Percentiles rank a stretch among this genome's conserved stretches.
Conservation (phyloP, 805 yeast species). For the Jamesozyma gamospora region DNA sequence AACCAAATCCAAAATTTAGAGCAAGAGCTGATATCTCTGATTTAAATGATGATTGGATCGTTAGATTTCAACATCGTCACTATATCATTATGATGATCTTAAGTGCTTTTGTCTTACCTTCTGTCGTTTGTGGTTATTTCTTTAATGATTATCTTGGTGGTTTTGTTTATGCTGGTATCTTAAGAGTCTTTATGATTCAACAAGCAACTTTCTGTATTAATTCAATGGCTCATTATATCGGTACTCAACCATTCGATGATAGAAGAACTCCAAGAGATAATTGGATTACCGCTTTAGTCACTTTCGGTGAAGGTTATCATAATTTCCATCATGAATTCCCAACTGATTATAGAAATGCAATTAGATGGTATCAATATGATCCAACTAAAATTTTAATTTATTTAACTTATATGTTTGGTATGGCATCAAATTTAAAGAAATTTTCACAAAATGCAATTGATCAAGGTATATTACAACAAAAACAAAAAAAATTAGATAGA, state of each 20-base stretch:
- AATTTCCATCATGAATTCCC: conserved; percentile 90
- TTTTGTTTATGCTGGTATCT: conserved; percentile 62
- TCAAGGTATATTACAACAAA: conserved; percentile 74
- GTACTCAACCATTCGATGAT: conserved; percentile 78
- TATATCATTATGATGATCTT: conserved; percentile 52
- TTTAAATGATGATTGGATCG: conserved; percentile 69
- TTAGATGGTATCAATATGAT: conserved; percentile 81
- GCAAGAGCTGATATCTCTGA: conserved; percentile 79
- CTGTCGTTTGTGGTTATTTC: conserved; percentile 42
- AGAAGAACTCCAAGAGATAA: conserved; percentile 83
- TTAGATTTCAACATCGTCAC: conserved; percentile 73
- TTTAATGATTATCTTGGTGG: conserved; percentile 65
- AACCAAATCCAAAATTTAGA: conserved; percentile 72
- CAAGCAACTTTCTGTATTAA: conserved; percentile 83
- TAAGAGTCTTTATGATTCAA: conserved; percentile 61
- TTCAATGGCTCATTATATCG: conserved; percentile 80
- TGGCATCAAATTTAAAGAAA: conserved; percentile 63
- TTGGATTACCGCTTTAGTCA: conserved; percentile 67
- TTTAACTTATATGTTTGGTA: conserved; percentile 50
- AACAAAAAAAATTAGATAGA: conserved; percentile 66
- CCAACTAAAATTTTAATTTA: conserved; percentile 66
- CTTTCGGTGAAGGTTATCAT: conserved; percentile 85
- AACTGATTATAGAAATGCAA: conserved; percentile 77
- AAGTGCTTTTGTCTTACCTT: conserved; percentile 54
- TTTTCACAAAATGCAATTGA: conserved; percentile 74